phyloP scores from a whole-genome alignment of 768 basidiomycete species.

The Trametes villosa region DNA sequence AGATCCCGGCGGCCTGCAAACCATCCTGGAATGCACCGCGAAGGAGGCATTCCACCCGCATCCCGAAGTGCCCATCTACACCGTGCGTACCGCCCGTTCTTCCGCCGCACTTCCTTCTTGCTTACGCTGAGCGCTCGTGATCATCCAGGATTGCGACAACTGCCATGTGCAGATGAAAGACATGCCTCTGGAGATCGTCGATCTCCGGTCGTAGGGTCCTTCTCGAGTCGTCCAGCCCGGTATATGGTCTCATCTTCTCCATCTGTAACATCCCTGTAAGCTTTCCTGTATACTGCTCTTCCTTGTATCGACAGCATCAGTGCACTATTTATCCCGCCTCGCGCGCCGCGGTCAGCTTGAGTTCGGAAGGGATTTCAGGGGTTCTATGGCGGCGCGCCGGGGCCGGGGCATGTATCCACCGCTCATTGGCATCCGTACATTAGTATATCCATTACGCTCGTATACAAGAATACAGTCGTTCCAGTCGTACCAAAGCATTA shows the following conservation, averaged over 20 bases:
- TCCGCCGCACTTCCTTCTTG: neutral
- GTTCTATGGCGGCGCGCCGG: no score
- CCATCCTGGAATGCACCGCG: slow-evolving; percentile 66
- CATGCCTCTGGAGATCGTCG: slow-evolving; percentile 78
- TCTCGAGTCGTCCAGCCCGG: neutral
- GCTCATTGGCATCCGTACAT: slow-evolving; percentile 4
- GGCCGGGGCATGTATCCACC: neutral
- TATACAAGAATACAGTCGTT: slow-evolving; percentile 18
- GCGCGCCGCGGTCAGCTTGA: neutral
- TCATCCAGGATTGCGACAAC: slow-evolving; percentile 76
- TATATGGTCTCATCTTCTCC: neutral
- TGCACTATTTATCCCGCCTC: neutral
- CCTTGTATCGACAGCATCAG: neutral
- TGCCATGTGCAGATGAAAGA: slow-evolving; percentile 84
- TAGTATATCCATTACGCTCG: slow-evolving; percentile 21
- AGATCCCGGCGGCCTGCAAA: slow-evolving; percentile 80
- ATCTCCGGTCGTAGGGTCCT: slow-evolving; percentile 52
- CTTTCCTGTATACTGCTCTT: neutral
- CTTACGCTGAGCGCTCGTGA: neutral
- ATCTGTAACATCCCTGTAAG: neutral
- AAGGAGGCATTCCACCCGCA: slow-evolving; percentile 89
- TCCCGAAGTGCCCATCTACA: slow-evolving; percentile 82
- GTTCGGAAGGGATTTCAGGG: no score
- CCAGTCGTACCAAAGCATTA: slow-evolving; percentile 7
- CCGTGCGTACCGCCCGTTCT: slow-evolving; percentile 52